Evolutionary conservation across 768 basidiomycete genomes (phyloP), one percentile per base, ranked within the genome.

Genomic region (Floccularia luteovirens): DNA sequence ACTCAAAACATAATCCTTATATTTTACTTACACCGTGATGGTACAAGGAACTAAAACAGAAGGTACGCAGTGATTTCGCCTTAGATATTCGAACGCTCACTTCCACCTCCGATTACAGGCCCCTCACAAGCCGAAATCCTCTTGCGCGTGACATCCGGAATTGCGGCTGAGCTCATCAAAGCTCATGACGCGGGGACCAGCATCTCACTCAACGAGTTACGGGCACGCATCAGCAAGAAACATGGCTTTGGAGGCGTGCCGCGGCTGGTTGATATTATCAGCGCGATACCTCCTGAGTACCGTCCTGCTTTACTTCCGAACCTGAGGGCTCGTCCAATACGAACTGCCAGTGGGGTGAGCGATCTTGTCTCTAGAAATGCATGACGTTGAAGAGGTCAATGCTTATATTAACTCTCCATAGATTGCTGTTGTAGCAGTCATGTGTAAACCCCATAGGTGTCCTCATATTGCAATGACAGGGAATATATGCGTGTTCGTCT

Each of bases 381-480:
- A 20, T 27, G 8, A 16, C 20, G 6, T 11, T 12, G n/a, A 7
- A 30, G 12, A 16, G 23, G 31, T 28, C 10, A 28, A 14, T 28
- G 14, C 27, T 28, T 8, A 28, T 8, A 22, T 3, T 42, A 23
- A 31, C 24, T 23, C 20, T 24, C 42, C 32, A 3, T 43, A 94
- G 91, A 93, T 98, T 43, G 96, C 94, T 12, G 94, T 98, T 17
- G 96, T 99, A 11, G 96, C 96, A 6, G 94, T 99, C n/a, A 99
- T 99, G 96, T 94, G 92, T 69, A 99, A 98, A 56, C 96, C 96
- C 1, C 96, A 99, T 69, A 78, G 96, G 39, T 99, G 96, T 69
- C 96, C 96, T 3, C 96, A 99, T 64, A 98, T 99, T 41, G 96
- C 96, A 5, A 96, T 99, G 90, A 99, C 96, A 0, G 96, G 96